phyloP scores from a whole-genome alignment of 768 basidiomycete species.

The Lactifluus subvellereus region DNA sequence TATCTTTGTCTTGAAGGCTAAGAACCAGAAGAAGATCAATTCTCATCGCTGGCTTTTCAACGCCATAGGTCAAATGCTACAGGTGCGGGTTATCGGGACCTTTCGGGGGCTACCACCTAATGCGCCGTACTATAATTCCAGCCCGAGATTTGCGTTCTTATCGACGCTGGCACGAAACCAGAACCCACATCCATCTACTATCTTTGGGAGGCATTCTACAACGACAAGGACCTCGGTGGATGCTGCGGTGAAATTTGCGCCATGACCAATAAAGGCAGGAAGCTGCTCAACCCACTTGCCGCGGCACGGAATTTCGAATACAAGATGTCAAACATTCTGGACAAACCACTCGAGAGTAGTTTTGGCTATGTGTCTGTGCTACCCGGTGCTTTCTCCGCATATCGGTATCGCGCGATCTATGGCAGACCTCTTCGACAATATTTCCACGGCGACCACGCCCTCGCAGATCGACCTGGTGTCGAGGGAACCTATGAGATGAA shows the following conservation, averaged over 20 bases:
- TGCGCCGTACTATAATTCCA: conserved; percentile 30
- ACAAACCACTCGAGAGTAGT: conserved; percentile 91
- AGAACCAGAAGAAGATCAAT: conserved; percentile 96
- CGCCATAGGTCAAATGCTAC: conserved; percentile 76
- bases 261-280: conserved; percentile 90
- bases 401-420: conserved; percentile 87
- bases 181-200: conserved; percentile 95
- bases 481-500: conserved; percentile 97
- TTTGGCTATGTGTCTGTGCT: conserved; percentile 95
- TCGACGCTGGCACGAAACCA: conserved; percentile 96
- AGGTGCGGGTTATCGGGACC: conserved; percentile 40
- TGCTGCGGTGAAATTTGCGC: conserved; percentile 96
- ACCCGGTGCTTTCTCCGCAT: conserved; percentile 95
- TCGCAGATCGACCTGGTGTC: conserved; percentile 85
- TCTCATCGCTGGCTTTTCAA: conserved; percentile 97
- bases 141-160: conserved; percentile 88
- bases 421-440: conserved; percentile 84
- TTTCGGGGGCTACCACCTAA: not conserved
- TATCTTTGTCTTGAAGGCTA: conserved; percentile 85
- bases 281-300: conserved; percentile 85
- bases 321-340: conserved; percentile 97
- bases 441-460: conserved; percentile 82
- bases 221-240: conserved; percentile 70
- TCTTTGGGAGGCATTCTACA: conserved; percentile 90
- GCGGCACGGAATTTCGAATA: conserved; percentile 98